Percentiles rank a stretch among this genome's conserved stretches.
Conservation (phyloP, 805 yeast species). For the Candida hispaniensis region DNA sequence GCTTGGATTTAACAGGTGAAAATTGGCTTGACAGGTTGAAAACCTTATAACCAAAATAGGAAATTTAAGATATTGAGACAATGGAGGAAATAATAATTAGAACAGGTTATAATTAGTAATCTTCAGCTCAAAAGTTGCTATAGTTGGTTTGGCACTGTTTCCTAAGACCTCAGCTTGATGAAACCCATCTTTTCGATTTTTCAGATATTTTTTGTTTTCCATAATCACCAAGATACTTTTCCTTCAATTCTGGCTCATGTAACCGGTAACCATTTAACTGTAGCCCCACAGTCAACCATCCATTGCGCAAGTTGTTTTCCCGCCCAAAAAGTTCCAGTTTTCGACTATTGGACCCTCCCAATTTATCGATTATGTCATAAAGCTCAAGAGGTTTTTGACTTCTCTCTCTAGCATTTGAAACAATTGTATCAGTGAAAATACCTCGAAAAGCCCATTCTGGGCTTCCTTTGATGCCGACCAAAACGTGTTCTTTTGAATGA, state of each 20-base stretch:
- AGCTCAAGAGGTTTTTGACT: conserved; percentile 86
- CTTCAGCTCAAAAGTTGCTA: too few relatives aligned
- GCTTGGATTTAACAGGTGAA: too few relatives aligned
- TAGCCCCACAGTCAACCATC: conserved; percentile 86
- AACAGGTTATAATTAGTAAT: too few relatives aligned
- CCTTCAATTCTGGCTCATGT: conserved; percentile 33
- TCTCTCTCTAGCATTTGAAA: conserved; percentile 78
- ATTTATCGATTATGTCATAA: conserved; percentile 72
- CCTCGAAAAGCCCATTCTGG: conserved; percentile 59
- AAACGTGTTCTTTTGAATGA: conserved; percentile 83
- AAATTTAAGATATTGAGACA: too few relatives aligned
- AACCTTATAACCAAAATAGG: too few relatives aligned
- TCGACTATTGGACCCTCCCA: conserved; percentile 66
- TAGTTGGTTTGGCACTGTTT: too few relatives aligned
- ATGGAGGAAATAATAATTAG: too few relatives aligned
- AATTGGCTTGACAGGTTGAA: too few relatives aligned
- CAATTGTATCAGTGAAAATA: conserved; percentile 66
- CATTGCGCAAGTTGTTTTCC: conserved; percentile 73
- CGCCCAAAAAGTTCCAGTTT: conserved; percentile 87
- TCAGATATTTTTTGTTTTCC: too few relatives aligned
- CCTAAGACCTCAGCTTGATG: too few relatives aligned
- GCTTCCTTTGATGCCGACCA: conserved; percentile 76
- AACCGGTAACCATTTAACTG: conserved; percentile 54
- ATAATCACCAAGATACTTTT: too few relatives aligned
- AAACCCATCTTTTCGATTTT: too few relatives aligned